A percentile compares a stretch with the other conserved stretches of the same genome.
Evolutionary conservation across 164 flowering plant genomes (phyloP).

Genomic region (Macadamia tetraphylla): DNA sequence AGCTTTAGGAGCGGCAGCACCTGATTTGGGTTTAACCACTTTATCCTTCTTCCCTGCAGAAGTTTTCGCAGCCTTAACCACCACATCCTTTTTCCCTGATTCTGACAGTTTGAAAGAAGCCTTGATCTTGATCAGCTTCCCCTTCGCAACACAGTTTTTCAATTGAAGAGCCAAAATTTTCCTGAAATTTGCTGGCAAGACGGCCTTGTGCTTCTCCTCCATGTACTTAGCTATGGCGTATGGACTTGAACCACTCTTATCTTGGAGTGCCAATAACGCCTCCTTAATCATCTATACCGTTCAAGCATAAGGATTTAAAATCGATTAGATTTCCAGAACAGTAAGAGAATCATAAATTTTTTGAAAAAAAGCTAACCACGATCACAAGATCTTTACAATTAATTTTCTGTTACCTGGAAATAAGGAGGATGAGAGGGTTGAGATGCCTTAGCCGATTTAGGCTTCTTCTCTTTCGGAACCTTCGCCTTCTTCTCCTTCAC

Average conservation of each 20-base stretch:
- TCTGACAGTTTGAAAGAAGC: slow-evolving; percentile 75
- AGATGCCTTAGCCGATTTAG: slow-evolving; percentile 8
- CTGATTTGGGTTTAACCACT: neutral
- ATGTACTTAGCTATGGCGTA: slow-evolving; percentile 82
- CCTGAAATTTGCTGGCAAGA: slow-evolving; percentile 61
- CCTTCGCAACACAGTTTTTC: slow-evolving; percentile 53
- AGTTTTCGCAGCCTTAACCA: neutral
- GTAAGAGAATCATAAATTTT: no score
- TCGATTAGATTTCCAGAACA: neutral
- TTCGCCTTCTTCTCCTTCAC: slow-evolving; percentile 17
- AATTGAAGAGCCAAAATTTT: slow-evolving; percentile 59
- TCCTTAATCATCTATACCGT: slow-evolving; percentile 69
- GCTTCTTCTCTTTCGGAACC: slow-evolving; percentile 14
- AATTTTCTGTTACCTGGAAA: slow-evolving; percentile 13
- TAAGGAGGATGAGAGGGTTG: slow-evolving; percentile 24
- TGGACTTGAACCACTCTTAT: slow-evolving; percentile 70
- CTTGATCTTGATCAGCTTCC: slow-evolving; percentile 59
- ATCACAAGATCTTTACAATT: neutral
- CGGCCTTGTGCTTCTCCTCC: slow-evolving; percentile 72
- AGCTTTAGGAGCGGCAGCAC: slow-evolving; percentile 6
- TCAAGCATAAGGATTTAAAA: neutral
- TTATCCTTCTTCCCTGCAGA: slow-evolving; percentile 7
- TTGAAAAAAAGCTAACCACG: neutral
- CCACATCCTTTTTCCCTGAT: slow-evolving; percentile 26
- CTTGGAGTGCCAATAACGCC: slow-evolving; percentile 55